phyloP scores from a whole-genome alignment of 2,329 filamentous ascomycete species.

The Ophiostoma quercus region DNA sequence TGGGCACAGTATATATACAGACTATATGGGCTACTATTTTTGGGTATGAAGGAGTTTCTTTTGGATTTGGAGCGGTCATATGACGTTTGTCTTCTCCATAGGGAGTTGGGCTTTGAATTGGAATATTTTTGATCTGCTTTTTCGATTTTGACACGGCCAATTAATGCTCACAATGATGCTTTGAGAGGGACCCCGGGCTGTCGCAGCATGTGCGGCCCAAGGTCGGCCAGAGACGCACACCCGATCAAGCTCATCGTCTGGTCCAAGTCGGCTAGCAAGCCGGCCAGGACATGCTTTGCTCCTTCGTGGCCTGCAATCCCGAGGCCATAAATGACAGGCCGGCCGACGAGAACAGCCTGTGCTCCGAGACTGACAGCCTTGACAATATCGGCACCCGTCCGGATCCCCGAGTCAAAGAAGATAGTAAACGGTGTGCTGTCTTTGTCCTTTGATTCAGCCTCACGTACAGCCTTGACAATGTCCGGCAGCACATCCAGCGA shows the following conservation, averaged over 20 bases:
- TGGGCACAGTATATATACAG: not conserved
- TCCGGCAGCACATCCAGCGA: conserved; percentile 54
- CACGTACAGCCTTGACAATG: conserved; percentile 57
- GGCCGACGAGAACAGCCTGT: conserved; percentile 51
- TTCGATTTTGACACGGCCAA: not conserved
- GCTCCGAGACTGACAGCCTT: conserved; percentile 53
- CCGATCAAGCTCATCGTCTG: conserved; percentile 52
- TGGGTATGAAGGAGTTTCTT: conserved; percentile 5
- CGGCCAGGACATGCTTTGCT: conserved; percentile 47
- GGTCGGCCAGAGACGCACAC: conserved; percentile 40
- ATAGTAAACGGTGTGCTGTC: conserved; percentile 38
- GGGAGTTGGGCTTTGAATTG: not conserved
- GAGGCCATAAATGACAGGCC: conserved; percentile 55
- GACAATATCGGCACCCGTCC: conserved; percentile 53
- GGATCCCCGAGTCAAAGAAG: conserved; percentile 56
- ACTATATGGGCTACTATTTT: not conserved
- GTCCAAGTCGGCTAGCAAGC: conserved; percentile 50
- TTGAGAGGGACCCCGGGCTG: not conserved
- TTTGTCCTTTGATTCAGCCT: conserved; percentile 38
- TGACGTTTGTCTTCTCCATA: not conserved
- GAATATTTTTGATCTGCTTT: not conserved
- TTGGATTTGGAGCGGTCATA: not conserved
- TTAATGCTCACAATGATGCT: conserved; percentile 6
- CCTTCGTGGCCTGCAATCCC: conserved; percentile 51
- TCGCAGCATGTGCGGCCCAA: conserved; percentile 36